Percentiles rank a stretch among this genome's conserved stretches.
Evolutionary conservation across 176 grass and related monocot genomes (phyloP).

Genomic region (Bothriochloa decipiens): DNA sequence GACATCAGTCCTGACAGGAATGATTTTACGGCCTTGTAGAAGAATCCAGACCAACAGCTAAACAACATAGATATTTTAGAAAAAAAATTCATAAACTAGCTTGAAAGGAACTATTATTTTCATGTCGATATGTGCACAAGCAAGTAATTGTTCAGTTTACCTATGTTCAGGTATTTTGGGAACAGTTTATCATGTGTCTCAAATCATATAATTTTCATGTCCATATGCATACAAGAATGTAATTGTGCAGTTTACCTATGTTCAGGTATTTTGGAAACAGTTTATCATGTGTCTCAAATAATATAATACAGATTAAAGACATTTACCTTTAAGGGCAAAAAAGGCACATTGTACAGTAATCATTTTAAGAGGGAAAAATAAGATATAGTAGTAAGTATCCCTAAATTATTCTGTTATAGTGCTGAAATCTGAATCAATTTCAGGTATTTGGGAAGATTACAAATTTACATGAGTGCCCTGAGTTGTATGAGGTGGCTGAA

Average conservation of each 20-base stretch:
- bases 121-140: neutral
- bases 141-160: neutral
- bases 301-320: neutral
- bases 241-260: neutral
- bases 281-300: neutral
- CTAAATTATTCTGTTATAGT: neutral
- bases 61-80: neutral
- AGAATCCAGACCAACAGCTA: neutral
- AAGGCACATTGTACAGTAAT: neutral
- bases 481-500: neutral
- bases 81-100: neutral
- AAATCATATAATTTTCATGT: neutral
- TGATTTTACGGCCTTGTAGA: neutral
- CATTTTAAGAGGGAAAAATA: neutral
- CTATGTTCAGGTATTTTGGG: neutral
- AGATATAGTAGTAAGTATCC: too few relatives aligned
- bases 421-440: neutral
- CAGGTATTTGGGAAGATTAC: slow-evolving; percentile 10
- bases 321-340: neutral
- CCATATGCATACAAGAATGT: neutral
- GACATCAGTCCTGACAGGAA: neutral
- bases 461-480: neutral
- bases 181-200: neutral
- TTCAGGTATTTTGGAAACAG: neutral
- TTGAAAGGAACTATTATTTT: neutral